These are phyloP conservation scores for Arthrinium puccinioides DNA, from an alignment of 2,329 filamentous ascomycete genomes.

Conservation along the genomic window DNA sequence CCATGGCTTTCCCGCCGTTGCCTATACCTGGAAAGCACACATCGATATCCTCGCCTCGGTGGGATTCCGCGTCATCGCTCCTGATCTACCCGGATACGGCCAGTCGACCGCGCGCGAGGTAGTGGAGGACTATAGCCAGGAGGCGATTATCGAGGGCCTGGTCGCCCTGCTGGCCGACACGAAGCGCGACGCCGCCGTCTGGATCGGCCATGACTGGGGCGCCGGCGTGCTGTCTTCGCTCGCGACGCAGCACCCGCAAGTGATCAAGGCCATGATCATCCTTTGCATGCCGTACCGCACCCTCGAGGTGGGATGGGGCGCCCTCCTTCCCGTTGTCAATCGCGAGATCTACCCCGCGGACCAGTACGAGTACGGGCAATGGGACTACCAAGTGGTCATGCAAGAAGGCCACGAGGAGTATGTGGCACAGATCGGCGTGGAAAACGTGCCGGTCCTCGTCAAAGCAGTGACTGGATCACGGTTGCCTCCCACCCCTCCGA, in stretches of 20 bases:
- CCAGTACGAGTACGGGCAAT: constrained; percentile 26
- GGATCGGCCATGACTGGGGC: constrained; percentile 40
- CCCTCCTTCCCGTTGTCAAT: constrained; percentile 27
- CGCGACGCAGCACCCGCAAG: constrained; percentile 19
- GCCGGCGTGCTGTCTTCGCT: constrained; percentile 17
- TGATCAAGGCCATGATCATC: constrained; percentile 14
- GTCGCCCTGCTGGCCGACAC: constrained; percentile 23
- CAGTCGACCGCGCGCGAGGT: constrained; percentile 22
- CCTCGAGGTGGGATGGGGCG: constrained; percentile 31
- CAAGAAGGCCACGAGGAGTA: constrained; percentile 16
- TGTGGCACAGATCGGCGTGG: not conserved
- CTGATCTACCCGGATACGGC: constrained; percentile 29
- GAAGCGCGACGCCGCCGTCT: constrained; percentile 30
- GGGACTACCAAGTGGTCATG: constrained; percentile 22
- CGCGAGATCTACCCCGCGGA: constrained; percentile 36
- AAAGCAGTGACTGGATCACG: not conserved
- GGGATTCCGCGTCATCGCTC: constrained; percentile 24
- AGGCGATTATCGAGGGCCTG: constrained; percentile 24
- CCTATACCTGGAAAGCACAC: constrained; percentile 23
- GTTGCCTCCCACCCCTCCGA: not conserved
- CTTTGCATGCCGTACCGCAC: constrained; percentile 32
- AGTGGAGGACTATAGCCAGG: constrained; percentile 20
- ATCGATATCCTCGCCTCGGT: constrained; percentile 17
- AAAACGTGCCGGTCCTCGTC: not conserved
- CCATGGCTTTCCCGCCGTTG: constrained; percentile 29